Base-by-base conservation (phyloP, 768 basidiomycete species). In the Leccinum longicurvipes region DNA sequence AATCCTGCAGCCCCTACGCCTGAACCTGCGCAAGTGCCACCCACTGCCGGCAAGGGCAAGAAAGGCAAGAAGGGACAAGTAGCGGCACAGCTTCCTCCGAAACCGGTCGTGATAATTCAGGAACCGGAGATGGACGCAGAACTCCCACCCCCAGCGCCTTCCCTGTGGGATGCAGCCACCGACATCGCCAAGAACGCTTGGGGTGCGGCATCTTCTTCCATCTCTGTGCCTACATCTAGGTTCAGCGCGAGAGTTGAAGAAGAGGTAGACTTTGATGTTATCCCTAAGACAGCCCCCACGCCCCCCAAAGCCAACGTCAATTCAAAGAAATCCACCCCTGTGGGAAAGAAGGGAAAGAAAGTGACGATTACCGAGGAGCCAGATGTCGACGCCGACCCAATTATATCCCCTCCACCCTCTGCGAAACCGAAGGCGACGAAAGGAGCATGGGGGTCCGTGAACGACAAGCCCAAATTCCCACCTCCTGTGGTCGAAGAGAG, bases 321-420 rank as follows among this genome's bases (percentile, higher is more conserved):
- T 8, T 10, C 59, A 24, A 69, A 67, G 52, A 67, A 66, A 19
- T 1, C 42, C 2, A 11, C 10, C 0, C 4, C 56, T 44, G 41
- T 50, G 4, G 21, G 50, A 32, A 71, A 67, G 50, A 68, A 61
- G 53, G 57, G 65, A 15, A 70, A 64, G 53, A 56, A 54, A 21
- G 70, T 68, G 48, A 70, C 56, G 17, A 61, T 70, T 12, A 52
- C 47, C 25, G 68, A 70, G 47, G 68, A 68, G 29, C 53, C 58
- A 0, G 64, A 72, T 12, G 60, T 60, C 7, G 70, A 70, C 6
- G 65, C 62, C 11, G 70, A 66, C 31, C 60, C 58, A 0, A 62
- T 63, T 24, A 23, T 58, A 10, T 21, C 63, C 29, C 56, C 60
- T 1, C 46, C 58, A 7, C 46, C 63, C 7, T 47, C 60, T n/a